Conservation (phyloP, 345 rosid genomes). For the Populus simonii region DNA sequence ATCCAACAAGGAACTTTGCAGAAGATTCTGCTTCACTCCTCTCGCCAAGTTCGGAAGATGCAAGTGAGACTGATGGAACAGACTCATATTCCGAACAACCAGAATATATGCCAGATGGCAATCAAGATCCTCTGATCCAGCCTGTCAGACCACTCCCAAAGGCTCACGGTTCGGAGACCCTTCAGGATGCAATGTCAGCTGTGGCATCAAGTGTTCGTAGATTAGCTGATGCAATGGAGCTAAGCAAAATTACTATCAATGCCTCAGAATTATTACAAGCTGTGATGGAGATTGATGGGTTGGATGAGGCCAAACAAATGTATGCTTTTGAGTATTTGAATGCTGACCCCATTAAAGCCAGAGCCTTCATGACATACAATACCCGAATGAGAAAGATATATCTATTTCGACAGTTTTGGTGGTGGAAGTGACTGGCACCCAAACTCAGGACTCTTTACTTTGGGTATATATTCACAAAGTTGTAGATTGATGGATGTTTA, state of each 20-base stretch:
- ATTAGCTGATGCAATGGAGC: conserved; percentile 72
- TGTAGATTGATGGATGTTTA: conserved; percentile 8
- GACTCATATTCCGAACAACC: conserved; percentile 56
- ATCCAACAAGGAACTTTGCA: conserved; percentile 50
- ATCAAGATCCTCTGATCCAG: conserved; percentile 52
- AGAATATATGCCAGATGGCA: conserved; percentile 48
- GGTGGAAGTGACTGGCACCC: conserved; percentile 61
- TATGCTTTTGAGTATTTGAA: conserved; percentile 83
- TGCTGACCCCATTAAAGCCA: conserved; percentile 78
- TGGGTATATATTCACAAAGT: conserved; percentile 21
- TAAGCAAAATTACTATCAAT: conserved; percentile 43
- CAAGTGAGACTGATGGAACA: conserved; percentile 81
- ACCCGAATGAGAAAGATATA: conserved; percentile 68
- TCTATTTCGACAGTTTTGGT: conserved; percentile 82
- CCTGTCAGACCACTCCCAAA: conserved; percentile 57
- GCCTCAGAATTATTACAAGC: conserved; percentile 65
- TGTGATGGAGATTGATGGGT: conserved; percentile 83
- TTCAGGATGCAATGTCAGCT: conserved; percentile 68
- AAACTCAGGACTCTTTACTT: not conserved
- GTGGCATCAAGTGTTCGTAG: conserved; percentile 71
- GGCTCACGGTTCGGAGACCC: conserved; percentile 50
- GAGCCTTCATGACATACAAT: conserved; percentile 80
- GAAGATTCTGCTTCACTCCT: conserved; percentile 70
- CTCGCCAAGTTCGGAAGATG: conserved; percentile 58
- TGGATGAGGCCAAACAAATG: conserved; percentile 85